Percentiles rank a stretch among this genome's conserved stretches.
phyloP scores from a whole-genome alignment of 140 eudicot genomes.

The Eryngium alpinum region DNA sequence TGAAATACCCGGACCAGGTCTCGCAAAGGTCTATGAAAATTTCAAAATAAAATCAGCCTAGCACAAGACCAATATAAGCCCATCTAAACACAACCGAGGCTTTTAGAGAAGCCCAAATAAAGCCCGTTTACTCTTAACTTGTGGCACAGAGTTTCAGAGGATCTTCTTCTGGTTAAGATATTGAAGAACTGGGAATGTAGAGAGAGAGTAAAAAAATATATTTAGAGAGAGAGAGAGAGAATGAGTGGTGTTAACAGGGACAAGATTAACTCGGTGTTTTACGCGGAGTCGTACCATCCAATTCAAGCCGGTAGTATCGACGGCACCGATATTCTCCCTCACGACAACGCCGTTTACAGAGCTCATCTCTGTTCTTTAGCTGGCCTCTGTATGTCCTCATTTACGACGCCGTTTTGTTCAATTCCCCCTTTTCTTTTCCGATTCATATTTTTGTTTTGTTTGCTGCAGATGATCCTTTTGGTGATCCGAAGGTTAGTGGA shows the following conservation, averaged over 20 bases:
- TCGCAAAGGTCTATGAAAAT: too few species aligned
- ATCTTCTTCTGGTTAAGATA: too few species aligned
- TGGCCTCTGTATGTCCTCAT: slow-evolving; percentile 50
- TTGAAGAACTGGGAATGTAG: too few species aligned
- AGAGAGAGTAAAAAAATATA: too few species aligned
- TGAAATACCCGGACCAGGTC: too few species aligned
- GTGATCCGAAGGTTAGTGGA: slow-evolving; percentile 84
- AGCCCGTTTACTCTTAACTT: too few species aligned
- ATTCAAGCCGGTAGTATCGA: slow-evolving; percentile 98
- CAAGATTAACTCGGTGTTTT: slow-evolving; percentile 76
- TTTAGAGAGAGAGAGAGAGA: neutral
- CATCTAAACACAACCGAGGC: too few species aligned
- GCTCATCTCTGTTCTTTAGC: slow-evolving; percentile 93
- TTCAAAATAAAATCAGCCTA: too few species aligned
- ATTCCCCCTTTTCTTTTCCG: neutral
- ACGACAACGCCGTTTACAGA: slow-evolving; percentile 84
- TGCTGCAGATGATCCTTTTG: slow-evolving; percentile 77
- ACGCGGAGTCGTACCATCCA: slow-evolving; percentile 79
- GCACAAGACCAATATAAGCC: too few species aligned
- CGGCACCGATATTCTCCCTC: slow-evolving; percentile 93
- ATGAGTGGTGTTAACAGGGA: slow-evolving; percentile 31
- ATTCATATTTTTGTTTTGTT: neutral
- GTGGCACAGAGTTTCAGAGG: too few species aligned
- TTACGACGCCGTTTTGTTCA: neutral
- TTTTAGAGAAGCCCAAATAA: too few species aligned